phyloP scores from a whole-genome alignment of 352 stramenopile species.

The Globisporangium yorkense region DNA sequence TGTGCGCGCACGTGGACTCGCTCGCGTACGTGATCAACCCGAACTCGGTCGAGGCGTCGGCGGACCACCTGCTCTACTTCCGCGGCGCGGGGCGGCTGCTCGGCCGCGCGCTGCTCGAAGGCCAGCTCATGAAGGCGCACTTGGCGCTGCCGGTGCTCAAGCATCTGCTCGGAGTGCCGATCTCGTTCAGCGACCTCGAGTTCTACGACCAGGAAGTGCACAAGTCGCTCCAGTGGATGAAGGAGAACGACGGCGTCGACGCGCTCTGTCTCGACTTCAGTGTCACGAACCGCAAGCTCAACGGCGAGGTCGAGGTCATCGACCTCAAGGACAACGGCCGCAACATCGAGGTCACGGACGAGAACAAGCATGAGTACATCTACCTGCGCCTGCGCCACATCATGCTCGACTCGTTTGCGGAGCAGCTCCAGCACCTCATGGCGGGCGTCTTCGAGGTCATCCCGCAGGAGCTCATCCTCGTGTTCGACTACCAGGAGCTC shows the following conservation, averaged over 20 bases:
- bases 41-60: slow-evolving; percentile 76
- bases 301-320: slow-evolving; percentile 70
- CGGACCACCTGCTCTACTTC: slow-evolving; percentile 97
- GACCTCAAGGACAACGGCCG: slow-evolving; percentile 81
- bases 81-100: slow-evolving; percentile 92
- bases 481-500: slow-evolving; percentile 83
- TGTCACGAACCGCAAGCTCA: slow-evolving; percentile 73
- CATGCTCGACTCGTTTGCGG: slow-evolving; percentile 91
- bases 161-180: slow-evolving; percentile 74
- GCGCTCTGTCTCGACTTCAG: slow-evolving; percentile 75
- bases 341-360: slow-evolving; percentile 88
- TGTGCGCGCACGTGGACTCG: slow-evolving; percentile 77
- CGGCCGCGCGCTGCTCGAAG: slow-evolving; percentile 95
- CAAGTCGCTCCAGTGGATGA: slow-evolving; percentile 81
- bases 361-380: slow-evolving; percentile 97
- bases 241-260: slow-evolving; percentile 79
- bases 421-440: slow-evolving; percentile 91
- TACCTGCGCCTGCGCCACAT: slow-evolving; percentile 94
- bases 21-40: slow-evolving; percentile 80
- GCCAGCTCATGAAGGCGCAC: slow-evolving; percentile 87
- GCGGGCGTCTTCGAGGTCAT: slow-evolving; percentile 97
- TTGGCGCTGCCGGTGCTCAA: slow-evolving; percentile 84
- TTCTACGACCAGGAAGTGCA: slow-evolving; percentile 86
- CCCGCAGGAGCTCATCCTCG: slow-evolving; percentile 75
- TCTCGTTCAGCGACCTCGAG: slow-evolving; percentile 88